phyloP scores from a whole-genome alignment of 805 yeast species.

The Yamadazyma nakazawae region DNA sequence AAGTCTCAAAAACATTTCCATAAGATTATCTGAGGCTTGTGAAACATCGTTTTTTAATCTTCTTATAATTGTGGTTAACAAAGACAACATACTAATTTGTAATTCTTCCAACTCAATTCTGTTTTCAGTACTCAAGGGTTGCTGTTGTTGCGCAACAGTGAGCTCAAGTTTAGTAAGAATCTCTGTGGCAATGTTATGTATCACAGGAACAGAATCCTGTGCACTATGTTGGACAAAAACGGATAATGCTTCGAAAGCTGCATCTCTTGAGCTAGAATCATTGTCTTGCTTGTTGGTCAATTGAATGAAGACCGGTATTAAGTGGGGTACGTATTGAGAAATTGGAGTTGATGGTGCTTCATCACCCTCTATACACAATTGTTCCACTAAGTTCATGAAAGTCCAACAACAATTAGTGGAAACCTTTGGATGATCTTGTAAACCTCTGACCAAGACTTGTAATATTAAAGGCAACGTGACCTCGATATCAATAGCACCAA shows the following conservation, averaged over 20 bases:
- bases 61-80: constrained; percentile 80
- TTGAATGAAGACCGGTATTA: constrained; percentile 68
- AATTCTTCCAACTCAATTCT: constrained; percentile 79
- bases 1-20: constrained; percentile 77
- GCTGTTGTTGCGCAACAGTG: constrained; percentile 55
- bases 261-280: constrained; percentile 84
- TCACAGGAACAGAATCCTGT: constrained; percentile 60
- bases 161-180: constrained; percentile 68
- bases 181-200: constrained; percentile 72
- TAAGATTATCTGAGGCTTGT: constrained; percentile 74
- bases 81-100: constrained; percentile 75
- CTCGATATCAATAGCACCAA: constrained; percentile 68
- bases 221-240: constrained; percentile 76
- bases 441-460: constrained; percentile 72
- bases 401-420: constrained; percentile 99
- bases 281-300: constrained; percentile 74
- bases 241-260: constrained; percentile 94
- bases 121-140: constrained; percentile 60
- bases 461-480: constrained; percentile 68
- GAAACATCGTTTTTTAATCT: constrained; percentile 66
- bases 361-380: constrained; percentile 56
- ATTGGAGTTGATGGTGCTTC: constrained; percentile 54
- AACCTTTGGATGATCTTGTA: constrained; percentile 88
- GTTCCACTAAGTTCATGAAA: constrained; percentile 85
- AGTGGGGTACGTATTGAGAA: constrained; percentile 66